Percentiles rank a stretch among this genome's conserved stretches.
Conservation (phyloP, 345 rosid species). For the Dovyalis caffra region DNA sequence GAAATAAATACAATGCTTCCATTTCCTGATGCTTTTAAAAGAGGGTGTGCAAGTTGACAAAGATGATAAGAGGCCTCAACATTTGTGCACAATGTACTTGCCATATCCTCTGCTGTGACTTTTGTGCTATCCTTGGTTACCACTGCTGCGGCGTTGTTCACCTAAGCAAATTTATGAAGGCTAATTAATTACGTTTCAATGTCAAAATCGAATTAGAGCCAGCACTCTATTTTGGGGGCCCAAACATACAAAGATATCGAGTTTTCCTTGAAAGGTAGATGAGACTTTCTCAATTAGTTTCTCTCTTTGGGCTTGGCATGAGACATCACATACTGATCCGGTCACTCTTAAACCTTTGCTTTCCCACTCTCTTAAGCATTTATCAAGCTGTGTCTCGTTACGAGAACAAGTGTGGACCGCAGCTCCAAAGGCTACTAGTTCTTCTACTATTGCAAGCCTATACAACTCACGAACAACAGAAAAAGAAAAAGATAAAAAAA, state of each 20-base stretch:
- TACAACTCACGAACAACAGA: no score
- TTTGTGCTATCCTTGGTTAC: not conserved
- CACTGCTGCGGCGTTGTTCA: constrained; percentile 3
- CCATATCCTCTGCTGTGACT: constrained; percentile 13
- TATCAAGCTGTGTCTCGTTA: not conserved
- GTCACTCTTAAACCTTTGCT: constrained; percentile 45
- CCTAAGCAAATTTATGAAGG: not conserved
- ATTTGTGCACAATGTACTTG: constrained; percentile 13
- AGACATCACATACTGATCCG: constrained; percentile 48
- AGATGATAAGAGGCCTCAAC: constrained; percentile 17
- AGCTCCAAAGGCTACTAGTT: not conserved
- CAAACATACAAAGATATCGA: constrained; percentile 50
- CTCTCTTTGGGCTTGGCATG: constrained; percentile 31
- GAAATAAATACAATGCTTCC: constrained; percentile 17
- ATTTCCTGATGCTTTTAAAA: not conserved
- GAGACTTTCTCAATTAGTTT: constrained; percentile 45
- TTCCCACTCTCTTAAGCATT: constrained; percentile 35
- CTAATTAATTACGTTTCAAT: no score
- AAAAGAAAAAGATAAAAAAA: not conserved
- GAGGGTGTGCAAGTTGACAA: constrained; percentile 19
- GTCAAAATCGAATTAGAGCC: no score
- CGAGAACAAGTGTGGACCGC: constrained; percentile 21
- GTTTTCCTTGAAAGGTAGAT: constrained; percentile 45
- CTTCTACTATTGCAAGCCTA: not conserved
- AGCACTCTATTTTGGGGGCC: not conserved